Percentiles rank a stretch among this genome's conserved stretches.
Evolutionary conservation across 2,329 filamentous ascomycete genomes (phyloP).

Genomic region (Zymoseptoria crescenta): DNA sequence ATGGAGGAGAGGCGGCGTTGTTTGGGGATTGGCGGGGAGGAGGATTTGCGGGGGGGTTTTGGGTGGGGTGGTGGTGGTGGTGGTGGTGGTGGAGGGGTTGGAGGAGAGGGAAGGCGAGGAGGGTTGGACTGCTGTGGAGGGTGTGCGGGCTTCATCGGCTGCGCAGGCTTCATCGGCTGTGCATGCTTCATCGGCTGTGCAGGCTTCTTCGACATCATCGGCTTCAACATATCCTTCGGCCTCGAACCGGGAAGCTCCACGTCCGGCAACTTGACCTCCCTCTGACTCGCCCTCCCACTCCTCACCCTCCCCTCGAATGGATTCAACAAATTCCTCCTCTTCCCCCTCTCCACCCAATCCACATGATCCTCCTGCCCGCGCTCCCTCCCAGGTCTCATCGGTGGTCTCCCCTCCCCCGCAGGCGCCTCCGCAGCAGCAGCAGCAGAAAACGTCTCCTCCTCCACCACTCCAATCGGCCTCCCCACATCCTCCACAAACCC

Average conservation of each 20-base stretch:
- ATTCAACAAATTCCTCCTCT: neutral
- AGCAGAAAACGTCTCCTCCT: too few species aligned
- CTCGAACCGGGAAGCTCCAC: neutral
- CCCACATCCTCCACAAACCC: neutral
- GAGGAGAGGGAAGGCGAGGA: too few species aligned
- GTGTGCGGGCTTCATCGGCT: too few species aligned
- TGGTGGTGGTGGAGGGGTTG: too few species aligned
- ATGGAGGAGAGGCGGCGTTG: neutral
- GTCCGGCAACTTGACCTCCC: neutral
- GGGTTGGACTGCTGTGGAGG: too few species aligned
- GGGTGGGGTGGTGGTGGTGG: neutral
- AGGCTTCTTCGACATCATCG: neutral
- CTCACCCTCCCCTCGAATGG: neutral
- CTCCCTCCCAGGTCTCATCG: neutral
- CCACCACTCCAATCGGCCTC: neutral
- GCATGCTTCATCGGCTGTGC: neutral
- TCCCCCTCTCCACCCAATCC: neutral
- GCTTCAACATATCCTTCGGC: neutral
- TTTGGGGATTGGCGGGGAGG: too few species aligned
- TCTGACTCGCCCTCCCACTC: neutral
- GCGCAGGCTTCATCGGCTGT: too few species aligned
- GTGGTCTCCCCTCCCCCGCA: too few species aligned
- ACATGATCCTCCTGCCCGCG: neutral
- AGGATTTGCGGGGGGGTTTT: neutral
- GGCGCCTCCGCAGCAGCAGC: too few species aligned